Evolutionary conservation across 768 basidiomycete species (phyloP), one percentile per base, ranked within the genome.

Genomic region (Suillus paluster): DNA sequence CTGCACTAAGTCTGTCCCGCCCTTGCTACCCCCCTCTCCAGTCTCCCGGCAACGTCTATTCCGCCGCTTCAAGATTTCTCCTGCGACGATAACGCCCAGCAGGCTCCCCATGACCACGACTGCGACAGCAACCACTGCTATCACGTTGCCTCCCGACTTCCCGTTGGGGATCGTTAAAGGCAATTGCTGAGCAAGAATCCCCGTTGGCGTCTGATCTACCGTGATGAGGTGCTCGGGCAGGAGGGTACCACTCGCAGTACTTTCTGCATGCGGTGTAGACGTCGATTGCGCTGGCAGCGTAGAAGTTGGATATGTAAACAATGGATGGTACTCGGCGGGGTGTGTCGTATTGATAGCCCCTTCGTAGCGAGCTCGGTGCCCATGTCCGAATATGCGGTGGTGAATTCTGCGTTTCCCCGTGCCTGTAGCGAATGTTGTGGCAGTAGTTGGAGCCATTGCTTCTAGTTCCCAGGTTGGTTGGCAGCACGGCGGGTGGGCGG

Each of bases 61-160:
- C 23, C 23, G 34, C 17, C 68, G 63, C 44, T 72, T 74, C 23
- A 75, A 23, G 33, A 67, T 53, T 58, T 66, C 67, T 14, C 75
- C 75, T 55, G 64, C 75, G 15, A 70, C 7, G n/a, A 70, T 48
- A 59, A 74, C 39, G 36, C 73, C 67, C 11, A 74, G 33, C 17
- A 74, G 65, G 19, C 70, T 67, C 2, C 71, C 71, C 36, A 75
- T 19, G 53, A 76, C n/a, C 41, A 76, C 65, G 34, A 73, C 50
- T 42, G 64, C 25, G 12, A 76, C 66, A 27, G 66, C 50, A 33
- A 67, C 54, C 3, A 66, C 73, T 7, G 64, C 71, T 42, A 62
- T 56, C 57, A 70, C 58, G 45, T 69, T 69, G 30, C 67, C 75
- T 12, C 67, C 17, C 7, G 25, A 25, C 17, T 30, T 56, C 11